Evolutionary conservation across 164 flowering plant species (phyloP).

Genomic region (Stephania yunnanensis): DNA sequence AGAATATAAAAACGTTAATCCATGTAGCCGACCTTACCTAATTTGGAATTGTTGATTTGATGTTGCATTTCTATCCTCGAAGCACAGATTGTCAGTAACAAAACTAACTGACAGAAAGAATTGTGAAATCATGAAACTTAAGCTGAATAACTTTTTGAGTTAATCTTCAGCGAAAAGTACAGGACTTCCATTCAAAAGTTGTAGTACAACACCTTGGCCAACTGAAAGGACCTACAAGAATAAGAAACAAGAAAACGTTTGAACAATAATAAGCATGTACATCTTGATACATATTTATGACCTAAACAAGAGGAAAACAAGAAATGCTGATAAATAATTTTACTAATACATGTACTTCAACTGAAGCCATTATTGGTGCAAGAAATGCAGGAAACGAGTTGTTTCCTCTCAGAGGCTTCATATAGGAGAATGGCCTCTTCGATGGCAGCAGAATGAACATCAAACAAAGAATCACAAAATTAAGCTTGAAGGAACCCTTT

Average conservation of each 20-base stretch:
- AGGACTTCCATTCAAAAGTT: too few species aligned
- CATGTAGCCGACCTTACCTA: too few species aligned
- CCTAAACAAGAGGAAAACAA: neutral
- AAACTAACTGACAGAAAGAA: too few species aligned
- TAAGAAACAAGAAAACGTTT: neutral
- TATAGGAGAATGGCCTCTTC: neutral
- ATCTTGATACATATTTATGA: neutral
- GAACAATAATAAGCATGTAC: neutral
- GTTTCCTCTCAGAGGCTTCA: neutral
- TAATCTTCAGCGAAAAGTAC: too few species aligned
- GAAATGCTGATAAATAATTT: neutral
- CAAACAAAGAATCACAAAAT: neutral
- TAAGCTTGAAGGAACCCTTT: constrained; percentile 60
- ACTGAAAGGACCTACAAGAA: neutral
- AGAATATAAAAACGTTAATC: too few species aligned
- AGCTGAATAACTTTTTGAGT: too few species aligned
- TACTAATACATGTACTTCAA: neutral
- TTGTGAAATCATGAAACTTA: too few species aligned
- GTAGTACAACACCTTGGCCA: neutral
- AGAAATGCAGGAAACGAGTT: neutral
- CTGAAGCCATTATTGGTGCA: constrained; percentile 1
- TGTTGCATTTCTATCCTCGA: too few species aligned
- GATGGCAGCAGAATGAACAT: neutral
- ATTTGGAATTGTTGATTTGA: too few species aligned
- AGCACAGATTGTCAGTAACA: too few species aligned